Percentiles rank a stretch among this genome's conserved stretches.
These are phyloP conservation scores for Pseudonectria buxi DNA, from an alignment of 2,329 filamentous ascomycete genomes.

Conservation along the genomic window DNA sequence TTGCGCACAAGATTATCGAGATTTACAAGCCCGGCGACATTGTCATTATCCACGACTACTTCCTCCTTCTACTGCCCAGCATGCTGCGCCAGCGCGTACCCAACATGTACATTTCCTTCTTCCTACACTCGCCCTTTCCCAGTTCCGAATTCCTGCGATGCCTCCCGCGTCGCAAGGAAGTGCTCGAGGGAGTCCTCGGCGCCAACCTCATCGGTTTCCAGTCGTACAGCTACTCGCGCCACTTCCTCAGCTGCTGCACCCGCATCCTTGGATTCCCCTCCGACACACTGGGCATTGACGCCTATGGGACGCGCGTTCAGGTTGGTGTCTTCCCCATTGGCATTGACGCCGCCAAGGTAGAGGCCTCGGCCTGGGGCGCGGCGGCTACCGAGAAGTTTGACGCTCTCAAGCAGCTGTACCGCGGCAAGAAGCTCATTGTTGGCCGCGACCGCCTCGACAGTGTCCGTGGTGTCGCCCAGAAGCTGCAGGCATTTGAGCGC, in stretches of 20 bases:
- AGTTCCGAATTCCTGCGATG: slow-evolving; percentile 94
- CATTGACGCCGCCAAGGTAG: slow-evolving; percentile 78
- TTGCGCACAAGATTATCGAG: slow-evolving; percentile 81
- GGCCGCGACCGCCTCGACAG: slow-evolving; percentile 91
- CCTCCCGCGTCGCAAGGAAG: slow-evolving; percentile 78
- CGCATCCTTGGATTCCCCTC: slow-evolving; percentile 86
- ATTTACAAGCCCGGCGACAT: slow-evolving; percentile 90
- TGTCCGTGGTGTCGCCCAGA: slow-evolving; percentile 89
- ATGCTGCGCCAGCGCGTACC: slow-evolving; percentile 80
- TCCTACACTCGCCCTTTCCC: slow-evolving; percentile 88
- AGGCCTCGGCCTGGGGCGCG: slow-evolving; percentile 65
- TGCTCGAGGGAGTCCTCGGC: slow-evolving; percentile 82
- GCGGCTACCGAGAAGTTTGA: slow-evolving; percentile 65
- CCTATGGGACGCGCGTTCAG: slow-evolving; percentile 80
- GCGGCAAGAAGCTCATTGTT: slow-evolving; percentile 91
- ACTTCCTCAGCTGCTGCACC: slow-evolving; percentile 92
- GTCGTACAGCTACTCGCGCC: slow-evolving; percentile 88
- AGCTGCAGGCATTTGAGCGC: slow-evolving; percentile 86
- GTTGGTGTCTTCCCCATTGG: slow-evolving; percentile 94
- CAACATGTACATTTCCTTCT: slow-evolving; percentile 91
- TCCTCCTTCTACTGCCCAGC: slow-evolving; percentile 81
- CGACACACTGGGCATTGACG: slow-evolving; percentile 76
- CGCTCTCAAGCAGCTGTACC: slow-evolving; percentile 68
- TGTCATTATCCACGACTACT: slow-evolving; percentile 89
- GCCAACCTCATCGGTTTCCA: slow-evolving; percentile 94